These are phyloP conservation scores for Colletotrichum orchidophilum DNA, from an alignment of 2,329 filamentous ascomycete genomes.

Conservation along the genomic window DNA sequence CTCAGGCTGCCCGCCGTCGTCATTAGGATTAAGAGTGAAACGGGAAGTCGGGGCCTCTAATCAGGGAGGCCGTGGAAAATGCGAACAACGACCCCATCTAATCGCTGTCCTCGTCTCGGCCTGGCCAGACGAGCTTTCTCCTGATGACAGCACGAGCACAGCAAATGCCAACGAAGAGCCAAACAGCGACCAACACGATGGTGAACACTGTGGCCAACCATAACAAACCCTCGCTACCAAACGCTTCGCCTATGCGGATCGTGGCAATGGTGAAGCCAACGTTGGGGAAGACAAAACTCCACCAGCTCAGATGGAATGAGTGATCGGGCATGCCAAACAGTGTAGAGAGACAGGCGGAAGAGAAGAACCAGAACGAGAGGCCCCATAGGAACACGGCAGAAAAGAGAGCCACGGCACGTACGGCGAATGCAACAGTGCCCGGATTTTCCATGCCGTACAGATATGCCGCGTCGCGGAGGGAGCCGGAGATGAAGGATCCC, in stretches of 20 bases:
- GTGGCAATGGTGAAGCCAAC: conserved; percentile 64
- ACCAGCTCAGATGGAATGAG: conserved; percentile 61
- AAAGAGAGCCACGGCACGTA: conserved; percentile 23
- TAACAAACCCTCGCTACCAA: conserved; percentile 56
- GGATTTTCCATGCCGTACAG: conserved; percentile 23
- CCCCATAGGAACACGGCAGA: conserved; percentile 44
- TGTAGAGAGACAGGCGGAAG: conserved; percentile 57
- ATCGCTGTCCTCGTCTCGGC: conserved; percentile 36
- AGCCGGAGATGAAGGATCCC: conserved; percentile 14
- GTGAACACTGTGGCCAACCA: conserved; percentile 61
- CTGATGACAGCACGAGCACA: conserved; percentile 54
- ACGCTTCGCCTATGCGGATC: conserved; percentile 58
- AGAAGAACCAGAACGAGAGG: conserved; percentile 57
- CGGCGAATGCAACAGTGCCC: conserved; percentile 20
- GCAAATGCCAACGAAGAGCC: conserved; percentile 55
- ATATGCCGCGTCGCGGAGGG: conserved; percentile 19
- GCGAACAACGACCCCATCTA: not conserved
- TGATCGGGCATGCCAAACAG: conserved; percentile 42
- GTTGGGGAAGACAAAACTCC: conserved; percentile 70
- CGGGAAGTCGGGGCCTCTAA: too few relatives aligned
- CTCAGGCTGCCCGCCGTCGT: not conserved
- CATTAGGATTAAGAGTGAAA: not conserved
- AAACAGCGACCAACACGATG: conserved; percentile 58
- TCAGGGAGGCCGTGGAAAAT: too few relatives aligned
- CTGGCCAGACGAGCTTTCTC: conserved; percentile 57